A percentile compares a stretch with the other conserved stretches of the same genome.
phyloP scores from a whole-genome alignment of 2,329 filamentous ascomycete species.

The Arachnomyces sp. region DNA sequence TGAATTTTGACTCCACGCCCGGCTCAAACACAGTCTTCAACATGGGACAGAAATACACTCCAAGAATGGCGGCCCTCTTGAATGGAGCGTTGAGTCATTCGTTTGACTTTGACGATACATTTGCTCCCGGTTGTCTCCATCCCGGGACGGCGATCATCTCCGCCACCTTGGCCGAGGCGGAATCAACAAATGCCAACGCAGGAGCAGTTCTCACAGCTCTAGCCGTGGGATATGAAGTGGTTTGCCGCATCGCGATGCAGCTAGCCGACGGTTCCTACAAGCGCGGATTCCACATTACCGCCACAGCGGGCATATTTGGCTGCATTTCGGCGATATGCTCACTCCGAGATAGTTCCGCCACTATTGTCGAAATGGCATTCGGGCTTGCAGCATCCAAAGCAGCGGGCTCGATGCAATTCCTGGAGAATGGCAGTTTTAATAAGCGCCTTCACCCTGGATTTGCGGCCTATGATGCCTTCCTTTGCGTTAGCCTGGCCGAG shows the following conservation, averaged over 20 bases:
- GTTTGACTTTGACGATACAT: constrained; percentile 41
- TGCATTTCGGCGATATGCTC: constrained; percentile 25
- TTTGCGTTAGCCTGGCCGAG: constrained; percentile 28
- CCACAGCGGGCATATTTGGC: constrained; percentile 31
- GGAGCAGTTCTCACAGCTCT: constrained; percentile 25
- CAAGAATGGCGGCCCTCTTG: constrained; percentile 35
- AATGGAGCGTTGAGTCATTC: constrained; percentile 39
- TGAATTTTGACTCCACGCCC: too few species aligned
- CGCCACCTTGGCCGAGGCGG: constrained; percentile 25
- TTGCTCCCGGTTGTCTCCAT: constrained; percentile 35
- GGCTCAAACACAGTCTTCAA: too few species aligned
- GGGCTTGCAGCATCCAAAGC: constrained; percentile 31
- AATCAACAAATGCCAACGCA: constrained; percentile 15
- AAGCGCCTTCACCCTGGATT: constrained; percentile 34
- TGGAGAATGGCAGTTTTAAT: constrained; percentile 33
- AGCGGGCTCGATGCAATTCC: constrained; percentile 32
- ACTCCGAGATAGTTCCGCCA: constrained; percentile 18
- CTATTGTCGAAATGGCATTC: constrained; percentile 25
- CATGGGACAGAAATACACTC: too few species aligned
- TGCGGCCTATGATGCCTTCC: constrained; percentile 32
- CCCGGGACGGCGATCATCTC: constrained; percentile 35
- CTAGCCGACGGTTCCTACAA: constrained; percentile 27
- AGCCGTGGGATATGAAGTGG: constrained; percentile 29
- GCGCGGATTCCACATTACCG: constrained; percentile 33
- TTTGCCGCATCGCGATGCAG: constrained; percentile 25